A percentile compares a stretch with the other conserved stretches of the same genome.
Evolutionary conservation across 2,329 filamentous ascomycete genomes (phyloP).

Genomic region (Pyricularia sp.): DNA sequence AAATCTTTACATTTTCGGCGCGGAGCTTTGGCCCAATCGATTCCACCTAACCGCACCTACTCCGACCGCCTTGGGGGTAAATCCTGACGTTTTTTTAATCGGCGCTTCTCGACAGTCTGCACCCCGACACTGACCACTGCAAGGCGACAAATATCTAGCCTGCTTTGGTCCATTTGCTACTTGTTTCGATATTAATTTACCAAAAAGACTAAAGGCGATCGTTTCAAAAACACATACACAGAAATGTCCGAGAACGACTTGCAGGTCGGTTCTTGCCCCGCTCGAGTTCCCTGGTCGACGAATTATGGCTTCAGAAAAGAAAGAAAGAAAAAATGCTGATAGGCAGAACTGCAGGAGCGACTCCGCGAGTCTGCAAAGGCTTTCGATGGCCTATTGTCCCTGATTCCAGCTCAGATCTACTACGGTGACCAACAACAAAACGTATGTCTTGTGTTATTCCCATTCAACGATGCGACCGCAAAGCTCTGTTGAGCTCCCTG

Average conservation of each 20-base stretch:
- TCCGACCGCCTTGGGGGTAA: background rate
- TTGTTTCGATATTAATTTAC: background rate
- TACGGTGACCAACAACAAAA: conserved; percentile 76
- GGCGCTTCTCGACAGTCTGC: background rate
- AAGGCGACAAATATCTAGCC: background rate
- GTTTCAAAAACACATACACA: background rate
- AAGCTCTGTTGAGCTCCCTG: background rate
- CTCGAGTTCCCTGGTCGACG: background rate
- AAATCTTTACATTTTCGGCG: conserved; percentile 10
- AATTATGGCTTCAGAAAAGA: background rate
- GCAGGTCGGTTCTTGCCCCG: conserved; percentile 10
- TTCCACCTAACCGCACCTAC: conserved; percentile 7
- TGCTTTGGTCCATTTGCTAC: background rate
- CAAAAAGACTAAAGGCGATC: background rate
- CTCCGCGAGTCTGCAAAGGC: conserved; percentile 56
- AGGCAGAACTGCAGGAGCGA: conserved; percentile 33
- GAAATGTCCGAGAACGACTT: conserved; percentile 14
- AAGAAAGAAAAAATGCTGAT: background rate
- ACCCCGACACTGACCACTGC: background rate
- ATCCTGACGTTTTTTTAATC: background rate
- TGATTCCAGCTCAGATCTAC: conserved; percentile 86
- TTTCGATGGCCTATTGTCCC: conserved; percentile 77
- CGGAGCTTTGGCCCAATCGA: conserved; percentile 11
- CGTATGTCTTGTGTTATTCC: conserved; percentile 43
- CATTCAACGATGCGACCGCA: background rate